Evolutionary conservation across 495 filamentous ascomycete species (phyloP), one percentile per base, ranked within the genome.

Genomic region (Staphylotrichum tortipilum): DNA sequence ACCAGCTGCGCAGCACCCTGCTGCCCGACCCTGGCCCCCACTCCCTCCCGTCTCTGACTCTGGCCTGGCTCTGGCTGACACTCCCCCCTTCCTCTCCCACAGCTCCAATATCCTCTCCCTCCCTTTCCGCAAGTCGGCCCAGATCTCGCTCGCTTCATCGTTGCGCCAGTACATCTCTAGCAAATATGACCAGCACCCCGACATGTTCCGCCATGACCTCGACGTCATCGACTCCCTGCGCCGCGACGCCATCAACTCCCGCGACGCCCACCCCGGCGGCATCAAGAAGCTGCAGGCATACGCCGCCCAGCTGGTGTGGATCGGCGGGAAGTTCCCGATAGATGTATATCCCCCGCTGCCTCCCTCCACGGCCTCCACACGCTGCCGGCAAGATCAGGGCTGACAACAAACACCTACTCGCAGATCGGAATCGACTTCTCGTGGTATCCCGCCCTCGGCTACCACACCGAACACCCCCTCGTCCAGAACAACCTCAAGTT

Each of bases 111-210:
- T 78, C 50, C 67, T 80, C 47, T 72, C 69, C 54, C 66, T 98
- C 54, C 90, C 90, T 4, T 98, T 98, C 68, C 89, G 92, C 53
- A 85, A 81, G 55, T 89, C 89, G 35, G 78, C 84, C 54, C 68
- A 81, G 26, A 75, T 94, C 44, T 83, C 82, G 49, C 75, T 97
- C 31, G 84, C 88, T 30, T 68, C 74, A 56, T 84, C 91, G 30
- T 89, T 98, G 59, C 89, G 87, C 54, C 87, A 94, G 61, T 97
- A 98, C 71, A 98, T 98, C 54, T 95, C 88, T 34, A 85, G 81
- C 62, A 96, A 97, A 78, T 98, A 98, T 84, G 92, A 97, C 68
- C 92, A 98, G 64, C 92, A 95, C 66, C 92, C 94, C 46, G 88
- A 95, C 66, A 95, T 96, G 89, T 98, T 98, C 68, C 78, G 82